Base-by-base conservation (phyloP, 192 early-diverging fungal genomes). In the Mortierella alpina region DNA sequence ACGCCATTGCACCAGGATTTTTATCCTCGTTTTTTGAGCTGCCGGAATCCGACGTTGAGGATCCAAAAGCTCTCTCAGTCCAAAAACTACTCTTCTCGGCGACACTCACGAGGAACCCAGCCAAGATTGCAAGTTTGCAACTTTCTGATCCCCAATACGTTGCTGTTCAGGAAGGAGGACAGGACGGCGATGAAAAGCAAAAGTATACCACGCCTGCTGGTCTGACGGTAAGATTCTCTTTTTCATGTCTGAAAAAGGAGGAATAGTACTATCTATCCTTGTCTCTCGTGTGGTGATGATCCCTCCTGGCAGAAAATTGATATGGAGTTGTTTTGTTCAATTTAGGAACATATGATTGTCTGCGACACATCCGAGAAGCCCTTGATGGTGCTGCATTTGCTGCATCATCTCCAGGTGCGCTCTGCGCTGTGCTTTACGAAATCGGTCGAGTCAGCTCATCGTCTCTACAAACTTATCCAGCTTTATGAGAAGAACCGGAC, bases 11-110 rank as follows among this genome's bases (percentile, higher is more conserved):
- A 5, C 84, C 87, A 23, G 50, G 63, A 50, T 86, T 82, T n/a
- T 20, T 88, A 40, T 50, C 68, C 0, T 84, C 84, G 2, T 64
- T 82, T n/a, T 88, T 86, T 50, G 42, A 81, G 15, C 40, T 88
- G 12, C 86, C 88, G 6, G 64, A 67, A 45, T 84, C 84, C 11
- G 88, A 88, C 45, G 68, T 88, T 47, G 86, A 88, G 23, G 74
- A 84, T 41, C 83, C 87, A 6, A 87, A 87, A 56, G 70, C 66
- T 6, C 83, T 85, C 18, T 77, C 77, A 0, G 88, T 97, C 22
- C 96, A 97, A 81, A 98, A 98, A 84, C 87, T 99, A 4, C 86
- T 99, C 15, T 98, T 98, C 72, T 97, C 95, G 20, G 98, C 98
- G 1, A 99, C 98, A 4, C 83, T 99, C 54, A 97, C 98, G 4